A percentile compares a stretch with the other conserved stretches of the same genome.
phyloP scores from a whole-genome alignment of 2,329 filamentous ascomycete genomes.

The Sarocladiaceae sp. region DNA sequence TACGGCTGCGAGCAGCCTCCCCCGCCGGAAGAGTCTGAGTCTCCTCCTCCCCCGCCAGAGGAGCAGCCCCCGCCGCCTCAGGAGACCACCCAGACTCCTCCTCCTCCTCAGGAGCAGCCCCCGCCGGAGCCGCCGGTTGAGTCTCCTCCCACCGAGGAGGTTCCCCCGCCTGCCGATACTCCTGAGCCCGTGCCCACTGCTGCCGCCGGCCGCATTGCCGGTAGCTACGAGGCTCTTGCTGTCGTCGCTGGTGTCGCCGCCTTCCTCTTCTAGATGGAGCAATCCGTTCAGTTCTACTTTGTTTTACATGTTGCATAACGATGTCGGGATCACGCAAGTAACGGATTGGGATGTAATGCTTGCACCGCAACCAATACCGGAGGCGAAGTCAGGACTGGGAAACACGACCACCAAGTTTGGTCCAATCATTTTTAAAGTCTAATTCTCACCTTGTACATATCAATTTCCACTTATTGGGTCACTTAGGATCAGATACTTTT shows the following conservation, averaged over 20 bases:
- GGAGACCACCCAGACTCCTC: background rate
- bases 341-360: constrained; percentile 4
- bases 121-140: background rate
- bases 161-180: constrained; percentile 5
- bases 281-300: constrained; percentile 2
- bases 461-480: background rate
- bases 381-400: background rate
- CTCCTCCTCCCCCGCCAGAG: background rate
- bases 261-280: constrained; percentile 25
- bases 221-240: constrained; percentile 22
- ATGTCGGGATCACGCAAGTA: background rate
- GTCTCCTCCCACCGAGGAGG: background rate
- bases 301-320: background rate
- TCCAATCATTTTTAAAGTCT: constrained; percentile 1
- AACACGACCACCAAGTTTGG: background rate
- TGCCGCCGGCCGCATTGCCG: constrained; percentile 24
- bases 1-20: background rate
- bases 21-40: background rate
- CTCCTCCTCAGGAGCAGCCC: background rate
- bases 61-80: constrained; percentile 6
- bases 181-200: constrained; percentile 20
- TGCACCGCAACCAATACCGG: background rate
- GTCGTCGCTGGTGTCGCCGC: constrained; percentile 26
- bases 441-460: constrained; percentile 7
- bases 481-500: background rate